Conservation (phyloP, 495 filamentous ascomycete genomes). For the Wilcoxina mikolae region DNA sequence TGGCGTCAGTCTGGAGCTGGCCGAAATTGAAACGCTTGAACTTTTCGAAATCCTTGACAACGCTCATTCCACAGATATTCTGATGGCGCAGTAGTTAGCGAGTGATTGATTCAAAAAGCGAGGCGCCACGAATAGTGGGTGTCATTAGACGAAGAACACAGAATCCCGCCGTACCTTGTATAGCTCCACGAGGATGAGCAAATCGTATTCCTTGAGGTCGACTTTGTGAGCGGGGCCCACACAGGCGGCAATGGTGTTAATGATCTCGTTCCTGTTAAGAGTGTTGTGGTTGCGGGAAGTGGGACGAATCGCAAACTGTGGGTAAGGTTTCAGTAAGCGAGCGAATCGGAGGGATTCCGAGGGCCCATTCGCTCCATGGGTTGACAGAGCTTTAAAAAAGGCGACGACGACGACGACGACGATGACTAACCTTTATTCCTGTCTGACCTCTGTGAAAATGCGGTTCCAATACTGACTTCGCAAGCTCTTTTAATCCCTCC, state of each 20-base stretch:
- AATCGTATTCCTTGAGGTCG: slow-evolving; percentile 64
- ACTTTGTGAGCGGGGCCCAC: slow-evolving; percentile 63
- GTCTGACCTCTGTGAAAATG: slow-evolving; percentile 50
- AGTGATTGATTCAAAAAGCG: not conserved
- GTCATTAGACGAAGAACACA: not conserved
- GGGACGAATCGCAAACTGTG: slow-evolving; percentile 79
- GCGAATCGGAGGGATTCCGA: not conserved
- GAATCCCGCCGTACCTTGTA: slow-evolving; percentile 53
- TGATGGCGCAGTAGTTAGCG: slow-evolving; percentile 23
- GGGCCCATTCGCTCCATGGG: not conserved
- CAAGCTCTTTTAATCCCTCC: slow-evolving; percentile 57
- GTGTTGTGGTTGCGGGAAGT: slow-evolving; percentile 62
- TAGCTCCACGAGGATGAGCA: slow-evolving; percentile 75
- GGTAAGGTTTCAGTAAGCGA: slow-evolving; percentile 19
- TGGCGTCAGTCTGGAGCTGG: slow-evolving; percentile 41
- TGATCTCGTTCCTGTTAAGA: slow-evolving; percentile 59
- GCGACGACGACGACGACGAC: too few species aligned
- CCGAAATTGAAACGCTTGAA: slow-evolving; percentile 59
- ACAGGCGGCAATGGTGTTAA: slow-evolving; percentile 57
- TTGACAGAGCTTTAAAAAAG: not conserved
- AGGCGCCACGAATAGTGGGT: slow-evolving; percentile 1
- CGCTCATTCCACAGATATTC: slow-evolving; percentile 68
- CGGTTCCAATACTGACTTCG: slow-evolving; percentile 50
- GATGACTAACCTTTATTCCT: slow-evolving; percentile 37
- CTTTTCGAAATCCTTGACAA: slow-evolving; percentile 54